phyloP scores from a whole-genome alignment of 805 yeast genomes.

The Saitoella complicata region DNA sequence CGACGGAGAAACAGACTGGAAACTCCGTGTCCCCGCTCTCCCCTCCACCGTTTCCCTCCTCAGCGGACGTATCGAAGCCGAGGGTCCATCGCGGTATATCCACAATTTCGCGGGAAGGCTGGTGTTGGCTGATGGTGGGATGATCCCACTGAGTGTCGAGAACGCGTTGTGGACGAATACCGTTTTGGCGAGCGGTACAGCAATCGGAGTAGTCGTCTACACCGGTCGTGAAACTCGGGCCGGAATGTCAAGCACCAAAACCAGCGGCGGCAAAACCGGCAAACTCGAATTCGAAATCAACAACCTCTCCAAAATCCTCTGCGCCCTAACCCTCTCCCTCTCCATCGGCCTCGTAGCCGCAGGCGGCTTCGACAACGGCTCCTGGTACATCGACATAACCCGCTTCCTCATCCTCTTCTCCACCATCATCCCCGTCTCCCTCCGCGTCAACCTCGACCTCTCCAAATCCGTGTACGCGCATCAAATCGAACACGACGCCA shows the following conservation, averaged over 20 bases:
- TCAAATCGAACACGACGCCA: conserved; percentile 75
- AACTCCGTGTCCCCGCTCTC: conserved; percentile 61
- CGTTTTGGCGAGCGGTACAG: conserved; percentile 84
- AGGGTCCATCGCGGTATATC: conserved; percentile 66
- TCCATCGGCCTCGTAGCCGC: conserved; percentile 64
- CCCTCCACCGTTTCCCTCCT: conserved; percentile 47
- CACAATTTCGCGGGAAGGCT: conserved; percentile 68
- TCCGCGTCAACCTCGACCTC: conserved; percentile 84
- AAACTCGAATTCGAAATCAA: conserved; percentile 83
- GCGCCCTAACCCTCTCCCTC: conserved; percentile 68
- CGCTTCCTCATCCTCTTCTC: conserved; percentile 82
- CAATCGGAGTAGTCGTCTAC: conserved; percentile 73
- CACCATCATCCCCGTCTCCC: conserved; percentile 88
- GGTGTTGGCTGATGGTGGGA: conserved; percentile 34
- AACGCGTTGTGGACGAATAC: conserved; percentile 98
- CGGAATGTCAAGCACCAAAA: conserved; percentile 75
- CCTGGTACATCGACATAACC: conserved; percentile 83
- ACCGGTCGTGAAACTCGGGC: conserved; percentile 92
- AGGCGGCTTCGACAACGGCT: conserved; percentile 41
- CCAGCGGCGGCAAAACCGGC: conserved; percentile 71
- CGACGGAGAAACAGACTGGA: conserved; percentile 99
- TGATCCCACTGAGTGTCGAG: conserved; percentile 61
- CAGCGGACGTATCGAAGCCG: conserved; percentile 13
- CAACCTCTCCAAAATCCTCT: conserved; percentile 68
- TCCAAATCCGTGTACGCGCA: conserved; percentile 93